Evolutionary conservation across 148 eudicot genomes (phyloP).

Genomic region (Hydrangea macrophylla): DNA sequence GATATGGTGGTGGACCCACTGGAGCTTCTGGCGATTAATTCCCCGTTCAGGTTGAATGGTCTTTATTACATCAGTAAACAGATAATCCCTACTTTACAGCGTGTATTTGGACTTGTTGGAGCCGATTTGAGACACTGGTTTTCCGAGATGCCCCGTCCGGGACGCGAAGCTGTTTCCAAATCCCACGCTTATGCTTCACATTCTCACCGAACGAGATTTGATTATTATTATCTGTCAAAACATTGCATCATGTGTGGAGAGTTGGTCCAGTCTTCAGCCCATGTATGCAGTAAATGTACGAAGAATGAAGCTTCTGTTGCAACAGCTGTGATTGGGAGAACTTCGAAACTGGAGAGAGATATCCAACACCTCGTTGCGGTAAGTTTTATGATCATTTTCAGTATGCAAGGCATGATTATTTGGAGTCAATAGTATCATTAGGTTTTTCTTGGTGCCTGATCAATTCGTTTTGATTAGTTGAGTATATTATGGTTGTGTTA

Average conservation of each 20-base stretch:
- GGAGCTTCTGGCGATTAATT: constrained; percentile 62
- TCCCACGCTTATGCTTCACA: constrained; percentile 36
- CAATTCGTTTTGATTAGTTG: neutral
- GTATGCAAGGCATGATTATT: neutral
- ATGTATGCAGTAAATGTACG: constrained; percentile 61
- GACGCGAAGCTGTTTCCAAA: constrained; percentile 59
- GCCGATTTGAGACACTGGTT: constrained; percentile 79
- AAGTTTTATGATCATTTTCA: constrained; percentile 29
- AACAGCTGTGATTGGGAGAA: constrained; percentile 56
- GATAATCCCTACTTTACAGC: constrained; percentile 89
- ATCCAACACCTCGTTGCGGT: constrained; percentile 86
- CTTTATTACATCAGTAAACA: constrained; percentile 85
- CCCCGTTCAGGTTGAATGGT: constrained; percentile 80
- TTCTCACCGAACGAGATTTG: constrained; percentile 74
- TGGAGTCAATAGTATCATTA: neutral
- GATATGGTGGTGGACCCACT: constrained; percentile 93
- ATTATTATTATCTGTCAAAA: constrained; percentile 73
- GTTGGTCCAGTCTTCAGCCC: constrained; percentile 49
- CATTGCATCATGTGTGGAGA: constrained; percentile 87
- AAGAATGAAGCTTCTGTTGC: constrained; percentile 58
- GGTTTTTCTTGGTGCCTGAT: neutral
- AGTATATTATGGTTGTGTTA: neutral
- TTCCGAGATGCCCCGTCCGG: constrained; percentile 72
- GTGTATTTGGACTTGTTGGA: constrained; percentile 88
- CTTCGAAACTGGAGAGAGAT: constrained; percentile 78